Base-by-base conservation (phyloP, 306 rosid genomes). In the Vachellia pachyceras region DNA sequence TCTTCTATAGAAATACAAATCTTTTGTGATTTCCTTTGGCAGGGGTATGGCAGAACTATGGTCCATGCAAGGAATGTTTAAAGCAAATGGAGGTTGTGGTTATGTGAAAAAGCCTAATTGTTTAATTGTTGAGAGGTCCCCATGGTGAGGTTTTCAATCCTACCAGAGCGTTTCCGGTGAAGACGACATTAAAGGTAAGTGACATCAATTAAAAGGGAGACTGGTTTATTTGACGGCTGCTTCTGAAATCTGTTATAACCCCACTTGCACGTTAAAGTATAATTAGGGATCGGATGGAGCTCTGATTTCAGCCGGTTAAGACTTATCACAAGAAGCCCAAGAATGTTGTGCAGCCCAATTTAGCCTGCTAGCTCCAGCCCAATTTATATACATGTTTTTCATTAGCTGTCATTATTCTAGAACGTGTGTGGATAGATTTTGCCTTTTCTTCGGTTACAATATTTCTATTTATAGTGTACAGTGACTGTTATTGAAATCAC, bases 41-140 rank as follows among this genome's bases (percentile, higher is more conserved):
- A 95, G 98, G 95, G 97, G 70, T 86, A 85, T 79, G 98, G 94
- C 40, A 95, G 83, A 88, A 54, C 90, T 92, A 4, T 83, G 97
- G 97, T 69, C 40, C 85, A 91, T 93, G 97, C 92, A 90, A 54
- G 98, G 97, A 78, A 92, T 95, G 98, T 95, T 92, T 81, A 90
- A 88, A 89, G 90, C 91, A 65, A 95, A 95, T 79, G 98, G 98
- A 68, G 95, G 89, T 58, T 90, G 97, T 82, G 98, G 97, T 79
- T 92, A 92, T 81, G 86, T 94, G 83, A 92, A 89, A 76, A 92
- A 91, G 46, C 97, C 97, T 12, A 85, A 75, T 5, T 88, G 89
- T 81, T 91, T 95, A 49, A n/a, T 33, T 92, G 85, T 81, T 25
- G 7, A 87, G 54, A 55, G 87, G 84, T 77, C 73, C 91, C 35